Evolutionary conservation across 2,329 filamentous ascomycete genomes (phyloP).

Genomic region (Paecilomyces sp.): DNA sequence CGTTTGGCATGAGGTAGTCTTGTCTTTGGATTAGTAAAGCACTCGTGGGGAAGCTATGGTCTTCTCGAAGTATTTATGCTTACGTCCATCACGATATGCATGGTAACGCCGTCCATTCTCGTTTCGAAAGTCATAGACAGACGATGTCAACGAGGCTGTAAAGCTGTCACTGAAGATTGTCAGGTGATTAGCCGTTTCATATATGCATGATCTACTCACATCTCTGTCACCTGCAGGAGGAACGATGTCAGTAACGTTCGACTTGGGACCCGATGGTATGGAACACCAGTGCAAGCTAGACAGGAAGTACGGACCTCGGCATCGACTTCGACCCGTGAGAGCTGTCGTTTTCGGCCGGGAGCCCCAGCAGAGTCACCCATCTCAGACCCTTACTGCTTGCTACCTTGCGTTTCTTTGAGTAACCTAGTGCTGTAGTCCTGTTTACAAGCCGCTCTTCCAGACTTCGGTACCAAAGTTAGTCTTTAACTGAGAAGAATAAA

Average conservation of each 20-base stretch:
- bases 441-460: background rate
- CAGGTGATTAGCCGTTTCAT: background rate
- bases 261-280: background rate
- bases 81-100: background rate
- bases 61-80: background rate
- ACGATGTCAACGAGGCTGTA: constrained; percentile 1
- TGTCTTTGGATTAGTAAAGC: background rate
- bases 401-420: background rate
- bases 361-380: background rate
- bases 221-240: background rate
- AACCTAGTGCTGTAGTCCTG: background rate
- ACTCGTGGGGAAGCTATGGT: background rate
- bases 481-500: background rate
- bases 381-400: background rate
- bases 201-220: background rate
- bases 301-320: background rate
- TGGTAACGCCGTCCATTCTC: constrained; percentile 3
- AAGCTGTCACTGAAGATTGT: background rate
- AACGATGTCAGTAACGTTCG: background rate
- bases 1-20: constrained; percentile 10
- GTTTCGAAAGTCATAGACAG: background rate
- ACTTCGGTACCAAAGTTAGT: background rate
- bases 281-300: background rate
- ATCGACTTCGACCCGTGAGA: background rate
- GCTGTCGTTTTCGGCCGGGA: background rate